Conservation (phyloP, 2,329 filamentous ascomycete species). For the Phyllosticta capitalensis region DNA sequence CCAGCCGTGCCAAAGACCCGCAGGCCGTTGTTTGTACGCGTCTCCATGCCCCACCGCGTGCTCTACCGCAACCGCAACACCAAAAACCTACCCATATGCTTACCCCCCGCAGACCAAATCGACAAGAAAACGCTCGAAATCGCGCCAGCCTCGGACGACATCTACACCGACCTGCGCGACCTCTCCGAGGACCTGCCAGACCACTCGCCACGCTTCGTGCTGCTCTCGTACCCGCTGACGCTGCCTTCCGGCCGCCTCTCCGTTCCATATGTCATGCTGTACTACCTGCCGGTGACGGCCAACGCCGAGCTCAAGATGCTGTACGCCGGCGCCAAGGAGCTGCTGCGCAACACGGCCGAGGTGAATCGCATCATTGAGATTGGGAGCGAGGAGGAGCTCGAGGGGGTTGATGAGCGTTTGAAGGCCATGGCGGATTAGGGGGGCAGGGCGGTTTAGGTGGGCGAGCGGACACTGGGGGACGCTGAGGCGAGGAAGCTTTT, state of each 20-base stretch:
- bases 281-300: conserved; percentile 88
- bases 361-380: conserved; percentile 84
- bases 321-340: conserved; percentile 90
- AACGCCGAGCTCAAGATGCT: conserved; percentile 83
- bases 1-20: conserved; percentile 74
- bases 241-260: conserved; percentile 74
- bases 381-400: conserved; percentile 67
- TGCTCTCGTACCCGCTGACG: conserved; percentile 85
- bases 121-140: conserved; percentile 87
- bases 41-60: conserved; percentile 3
- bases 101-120: conserved; percentile 61
- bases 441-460: background rate
- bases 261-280: conserved; percentile 88
- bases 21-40: conserved; percentile 88
- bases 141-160: conserved; percentile 66
- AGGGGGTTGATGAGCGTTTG: conserved; percentile 56
- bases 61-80: conserved; percentile 5
- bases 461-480: too few relatives aligned
- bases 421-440: background rate
- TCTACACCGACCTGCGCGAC: conserved; percentile 73
- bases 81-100: background rate
- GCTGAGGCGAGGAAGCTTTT: too few relatives aligned
- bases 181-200: conserved; percentile 86
- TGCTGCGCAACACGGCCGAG: conserved; percentile 88
- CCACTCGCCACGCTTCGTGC: conserved; percentile 78